Evolutionary conservation across 371 early-diverging fungal genomes (phyloP).

Genomic region (Quaeritorhiza haematococci): DNA sequence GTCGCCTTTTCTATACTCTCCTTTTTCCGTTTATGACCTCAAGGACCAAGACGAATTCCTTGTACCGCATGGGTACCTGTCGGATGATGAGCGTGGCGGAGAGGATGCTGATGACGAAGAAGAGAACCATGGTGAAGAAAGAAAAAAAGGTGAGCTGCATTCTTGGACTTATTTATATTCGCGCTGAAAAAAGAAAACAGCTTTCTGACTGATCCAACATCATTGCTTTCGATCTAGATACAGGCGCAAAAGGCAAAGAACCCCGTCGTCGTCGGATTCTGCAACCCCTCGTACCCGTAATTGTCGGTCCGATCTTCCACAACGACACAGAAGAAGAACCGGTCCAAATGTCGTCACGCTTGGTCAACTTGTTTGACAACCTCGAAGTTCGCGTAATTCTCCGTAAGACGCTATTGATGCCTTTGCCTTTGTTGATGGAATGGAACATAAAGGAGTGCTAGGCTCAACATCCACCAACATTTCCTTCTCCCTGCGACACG

Average conservation of each 20-base stretch:
- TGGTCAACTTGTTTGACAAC: neutral
- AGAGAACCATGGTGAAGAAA: neutral
- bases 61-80: constrained; percentile 76
- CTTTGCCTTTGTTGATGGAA: too few relatives aligned
- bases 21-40: neutral
- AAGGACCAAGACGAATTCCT: constrained; percentile 42
- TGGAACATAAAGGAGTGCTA: too few relatives aligned
- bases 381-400: neutral
- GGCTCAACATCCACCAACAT: too few relatives aligned
- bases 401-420: neutral
- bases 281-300: neutral
- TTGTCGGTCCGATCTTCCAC: neutral
- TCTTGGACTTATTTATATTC: too few relatives aligned
- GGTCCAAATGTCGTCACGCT: neutral
- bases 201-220: neutral
- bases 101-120: constrained; percentile 41
- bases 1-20: neutral
- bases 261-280: neutral
- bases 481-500: too few relatives aligned
- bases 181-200: neutral
- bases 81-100: constrained; percentile 69
- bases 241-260: too few relatives aligned
- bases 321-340: neutral
- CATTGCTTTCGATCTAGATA: too few relatives aligned
- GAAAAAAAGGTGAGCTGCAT: too few relatives aligned